A percentile compares a stretch with the other conserved stretches of the same genome.
Conservation (phyloP, 1,284 basidiomycete genomes). For the Trichosporon sp. region DNA sequence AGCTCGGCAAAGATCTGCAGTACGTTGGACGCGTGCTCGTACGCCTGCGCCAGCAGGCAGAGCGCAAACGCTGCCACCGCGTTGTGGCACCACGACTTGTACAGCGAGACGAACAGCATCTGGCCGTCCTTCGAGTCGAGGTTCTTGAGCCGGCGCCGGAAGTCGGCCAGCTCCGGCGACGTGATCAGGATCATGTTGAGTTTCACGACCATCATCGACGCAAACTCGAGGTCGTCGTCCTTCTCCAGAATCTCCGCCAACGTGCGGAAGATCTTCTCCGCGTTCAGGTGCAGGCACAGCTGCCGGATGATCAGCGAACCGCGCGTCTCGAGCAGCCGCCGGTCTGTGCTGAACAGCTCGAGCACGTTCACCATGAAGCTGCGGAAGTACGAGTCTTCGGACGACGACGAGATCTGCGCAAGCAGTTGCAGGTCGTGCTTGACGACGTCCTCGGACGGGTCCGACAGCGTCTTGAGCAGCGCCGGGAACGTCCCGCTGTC, state of each 20-base stretch:
- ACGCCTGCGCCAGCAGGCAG: slow-evolving; percentile 93
- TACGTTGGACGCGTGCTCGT: slow-evolving; percentile 96
- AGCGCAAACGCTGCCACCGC: slow-evolving; percentile 94
- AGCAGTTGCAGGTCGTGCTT: slow-evolving; percentile 92
- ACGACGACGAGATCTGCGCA: slow-evolving; percentile 86
- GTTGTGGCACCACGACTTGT: slow-evolving; percentile 98
- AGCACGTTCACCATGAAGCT: slow-evolving; percentile 93
- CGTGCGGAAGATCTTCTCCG: slow-evolving; percentile 90
- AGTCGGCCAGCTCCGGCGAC: slow-evolving; percentile 89
- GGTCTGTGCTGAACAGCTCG: slow-evolving; percentile 90
- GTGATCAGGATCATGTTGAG: slow-evolving; percentile 95
- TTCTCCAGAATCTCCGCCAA: slow-evolving; percentile 97
- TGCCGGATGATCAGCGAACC: slow-evolving; percentile 96
- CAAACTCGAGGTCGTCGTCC: slow-evolving; percentile 97
- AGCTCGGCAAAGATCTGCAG: slow-evolving; percentile 96
- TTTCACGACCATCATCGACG: slow-evolving; percentile 95
- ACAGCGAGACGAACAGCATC: slow-evolving; percentile 80
- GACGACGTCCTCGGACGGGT: slow-evolving; percentile 95
- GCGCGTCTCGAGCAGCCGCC: slow-evolving; percentile 80
- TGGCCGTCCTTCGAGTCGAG: slow-evolving; percentile 95
- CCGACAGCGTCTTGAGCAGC: slow-evolving; percentile 89
- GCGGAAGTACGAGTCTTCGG: slow-evolving; percentile 91
- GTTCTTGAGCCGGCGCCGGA: slow-evolving; percentile 85
- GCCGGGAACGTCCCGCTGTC: slow-evolving; percentile 96
- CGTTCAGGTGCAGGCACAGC: slow-evolving; percentile 88